A percentile compares a stretch with the other conserved stretches of the same genome.
phyloP scores from a whole-genome alignment of 2,329 filamentous ascomycete species.

The Claviceps pazoutovae region DNA sequence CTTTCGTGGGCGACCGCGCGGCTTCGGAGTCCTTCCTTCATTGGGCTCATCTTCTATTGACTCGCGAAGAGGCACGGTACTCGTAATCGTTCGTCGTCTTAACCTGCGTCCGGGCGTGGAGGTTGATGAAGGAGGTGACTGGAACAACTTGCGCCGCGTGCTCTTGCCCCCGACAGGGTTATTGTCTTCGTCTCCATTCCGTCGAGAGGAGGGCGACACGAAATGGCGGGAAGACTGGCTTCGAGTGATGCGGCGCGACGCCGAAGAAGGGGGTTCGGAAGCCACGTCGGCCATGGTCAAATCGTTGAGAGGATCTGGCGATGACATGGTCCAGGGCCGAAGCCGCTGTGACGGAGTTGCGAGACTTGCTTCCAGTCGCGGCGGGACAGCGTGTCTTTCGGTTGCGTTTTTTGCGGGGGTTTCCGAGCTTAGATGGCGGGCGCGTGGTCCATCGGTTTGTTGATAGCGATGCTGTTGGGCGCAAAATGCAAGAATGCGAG shows the following conservation, averaged over 20 bases:
- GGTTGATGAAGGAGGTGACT: conserved; percentile 27
- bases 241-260: conserved; percentile 28
- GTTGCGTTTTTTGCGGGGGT: conserved; percentile 4
- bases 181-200: conserved; percentile 7
- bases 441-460: neutral
- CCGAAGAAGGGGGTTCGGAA: conserved; percentile 21
- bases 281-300: conserved; percentile 18
- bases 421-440: neutral
- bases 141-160: conserved; percentile 28
- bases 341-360: conserved; percentile 8
- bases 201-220: conserved; percentile 33
- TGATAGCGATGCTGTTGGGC: neutral
- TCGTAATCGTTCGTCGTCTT: conserved; percentile 29
- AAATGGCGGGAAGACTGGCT: conserved; percentile 28
- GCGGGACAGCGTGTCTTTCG: neutral
- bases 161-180: conserved; percentile 13
- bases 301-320: conserved; percentile 36
- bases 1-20: conserved; percentile 32
- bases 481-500: neutral
- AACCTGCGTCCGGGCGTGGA: conserved; percentile 15
- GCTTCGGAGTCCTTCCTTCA: conserved; percentile 24
- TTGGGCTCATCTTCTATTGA: conserved; percentile 18
- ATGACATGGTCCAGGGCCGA: conserved; percentile 27
- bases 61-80: conserved; percentile 37
- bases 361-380: conserved; percentile 12